Conservation (phyloP, 2,329 filamentous ascomycete genomes). For the Shiraia bambusicola region DNA sequence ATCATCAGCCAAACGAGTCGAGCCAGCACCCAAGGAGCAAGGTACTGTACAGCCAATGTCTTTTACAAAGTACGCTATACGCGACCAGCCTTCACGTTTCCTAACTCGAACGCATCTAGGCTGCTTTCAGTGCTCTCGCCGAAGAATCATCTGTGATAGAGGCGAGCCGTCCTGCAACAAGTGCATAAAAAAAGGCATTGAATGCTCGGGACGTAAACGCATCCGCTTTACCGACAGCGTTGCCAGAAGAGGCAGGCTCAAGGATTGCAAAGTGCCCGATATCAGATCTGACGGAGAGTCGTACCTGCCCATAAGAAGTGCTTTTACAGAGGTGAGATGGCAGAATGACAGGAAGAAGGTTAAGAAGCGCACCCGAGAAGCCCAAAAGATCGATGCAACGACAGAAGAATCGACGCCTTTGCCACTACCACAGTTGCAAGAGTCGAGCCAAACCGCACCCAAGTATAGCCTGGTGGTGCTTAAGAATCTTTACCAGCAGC, state of each 20-base stretch:
- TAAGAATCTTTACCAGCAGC: too few species aligned
- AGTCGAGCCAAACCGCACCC: too few species aligned
- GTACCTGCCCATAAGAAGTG: not conserved
- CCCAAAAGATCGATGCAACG: not conserved
- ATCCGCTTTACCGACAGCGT: slow-evolving; percentile 41
- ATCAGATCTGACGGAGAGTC: not conserved
- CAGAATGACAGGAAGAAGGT: slow-evolving; percentile 1
- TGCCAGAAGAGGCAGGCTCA: slow-evolving; percentile 21
- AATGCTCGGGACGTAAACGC: slow-evolving; percentile 44
- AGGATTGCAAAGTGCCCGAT: slow-evolving; percentile 18
- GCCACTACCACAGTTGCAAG: too few species aligned
- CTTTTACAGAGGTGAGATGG: slow-evolving; percentile 3
- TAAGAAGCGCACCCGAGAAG: not conserved
- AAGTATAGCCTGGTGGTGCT: too few species aligned
- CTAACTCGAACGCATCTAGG: slow-evolving; percentile 13
- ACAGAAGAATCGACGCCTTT: not conserved
- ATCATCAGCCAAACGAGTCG: not conserved
- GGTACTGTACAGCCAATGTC: not conserved
- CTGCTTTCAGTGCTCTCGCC: slow-evolving; percentile 44
- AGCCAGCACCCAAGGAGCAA: slow-evolving; percentile 6
- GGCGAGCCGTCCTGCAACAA: slow-evolving; percentile 45
- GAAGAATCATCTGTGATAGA: slow-evolving; percentile 47
- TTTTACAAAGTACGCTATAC: not conserved
- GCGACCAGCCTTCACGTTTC: not conserved
- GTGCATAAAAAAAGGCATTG: slow-evolving; percentile 43